phyloP scores from a whole-genome alignment of 2,329 filamentous ascomycete species.

The Cercospora zeae-maydis region DNA sequence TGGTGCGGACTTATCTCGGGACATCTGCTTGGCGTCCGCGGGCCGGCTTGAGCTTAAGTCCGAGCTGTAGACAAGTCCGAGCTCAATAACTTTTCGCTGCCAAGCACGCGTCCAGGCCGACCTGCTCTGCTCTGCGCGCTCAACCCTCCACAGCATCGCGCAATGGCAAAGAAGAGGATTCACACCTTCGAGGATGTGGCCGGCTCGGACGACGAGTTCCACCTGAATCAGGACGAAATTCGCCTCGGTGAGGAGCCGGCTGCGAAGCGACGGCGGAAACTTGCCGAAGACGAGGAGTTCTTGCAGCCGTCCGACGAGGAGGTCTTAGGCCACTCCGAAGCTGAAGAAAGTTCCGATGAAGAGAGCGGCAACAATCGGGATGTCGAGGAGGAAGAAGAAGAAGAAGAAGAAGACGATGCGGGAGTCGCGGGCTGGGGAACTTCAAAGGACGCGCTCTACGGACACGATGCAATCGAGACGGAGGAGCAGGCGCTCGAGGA shows the following conservation, averaged over 20 bases:
- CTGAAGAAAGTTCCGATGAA: slow-evolving; percentile 64
- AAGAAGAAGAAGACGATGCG: slow-evolving; percentile 33
- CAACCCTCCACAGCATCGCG: background rate
- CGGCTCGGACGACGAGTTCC: slow-evolving; percentile 92
- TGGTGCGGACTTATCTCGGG: background rate
- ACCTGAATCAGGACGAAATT: slow-evolving; percentile 80
- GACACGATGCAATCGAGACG: slow-evolving; percentile 72
- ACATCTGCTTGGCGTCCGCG: background rate
- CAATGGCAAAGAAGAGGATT: slow-evolving; percentile 44
- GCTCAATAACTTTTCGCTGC: background rate
- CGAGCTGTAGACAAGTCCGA: background rate
- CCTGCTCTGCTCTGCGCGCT: background rate
- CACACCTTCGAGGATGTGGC: slow-evolving; percentile 77
- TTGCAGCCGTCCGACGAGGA: slow-evolving; percentile 62
- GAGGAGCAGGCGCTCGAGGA: slow-evolving; percentile 79
- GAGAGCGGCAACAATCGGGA: slow-evolving; percentile 66
- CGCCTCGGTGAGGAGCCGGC: slow-evolving; percentile 76
- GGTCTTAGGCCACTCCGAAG: slow-evolving; percentile 51
- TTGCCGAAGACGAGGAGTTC: slow-evolving; percentile 63
- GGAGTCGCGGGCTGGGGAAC: slow-evolving; percentile 27
- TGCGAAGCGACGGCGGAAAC: slow-evolving; percentile 70
- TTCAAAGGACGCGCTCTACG: slow-evolving; percentile 68
- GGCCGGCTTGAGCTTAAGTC: background rate
- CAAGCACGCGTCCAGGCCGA: background rate
- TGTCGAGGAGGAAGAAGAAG: slow-evolving; percentile 35